phyloP scores from a whole-genome alignment of 257 asterid genomes.

The Rubia yunnanensis region DNA sequence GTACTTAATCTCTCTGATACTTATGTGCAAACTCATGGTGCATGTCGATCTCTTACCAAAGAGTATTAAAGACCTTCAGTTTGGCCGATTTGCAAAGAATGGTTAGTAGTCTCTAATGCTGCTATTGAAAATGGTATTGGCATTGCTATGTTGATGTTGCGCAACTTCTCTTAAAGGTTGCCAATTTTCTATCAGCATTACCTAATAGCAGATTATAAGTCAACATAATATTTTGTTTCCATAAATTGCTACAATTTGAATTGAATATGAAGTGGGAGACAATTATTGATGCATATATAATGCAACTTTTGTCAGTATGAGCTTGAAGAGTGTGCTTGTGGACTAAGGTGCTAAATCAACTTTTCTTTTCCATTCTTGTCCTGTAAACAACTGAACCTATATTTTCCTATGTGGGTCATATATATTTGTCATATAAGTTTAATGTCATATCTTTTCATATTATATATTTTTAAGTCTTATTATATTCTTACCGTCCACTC shows the following conservation, averaged over 20 bases:
- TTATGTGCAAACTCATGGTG: conserved; percentile 44
- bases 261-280: neutral
- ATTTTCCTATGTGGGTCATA: neutral
- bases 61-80: conserved; percentile 42
- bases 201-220: neutral
- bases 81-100: conserved; percentile 55
- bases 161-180: neutral
- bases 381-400: neutral
- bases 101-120: conserved; percentile 30
- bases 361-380: neutral
- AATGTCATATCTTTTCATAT: neutral
- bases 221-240: neutral
- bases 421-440: neutral
- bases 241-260: neutral
- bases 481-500: neutral
- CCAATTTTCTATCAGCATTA: neutral
- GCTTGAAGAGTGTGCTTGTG: neutral
- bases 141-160: neutral
- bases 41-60: conserved; percentile 60
- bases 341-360: neutral
- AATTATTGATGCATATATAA: neutral
- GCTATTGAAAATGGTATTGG: neutral
- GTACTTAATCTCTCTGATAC: conserved; percentile 61
- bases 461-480: neutral
- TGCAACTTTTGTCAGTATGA: neutral